Evolutionary conservation across 148 eudicot genomes (phyloP), one percentile per base, ranked within the genome.

Genomic region (Arctostaphylos glauca): DNA sequence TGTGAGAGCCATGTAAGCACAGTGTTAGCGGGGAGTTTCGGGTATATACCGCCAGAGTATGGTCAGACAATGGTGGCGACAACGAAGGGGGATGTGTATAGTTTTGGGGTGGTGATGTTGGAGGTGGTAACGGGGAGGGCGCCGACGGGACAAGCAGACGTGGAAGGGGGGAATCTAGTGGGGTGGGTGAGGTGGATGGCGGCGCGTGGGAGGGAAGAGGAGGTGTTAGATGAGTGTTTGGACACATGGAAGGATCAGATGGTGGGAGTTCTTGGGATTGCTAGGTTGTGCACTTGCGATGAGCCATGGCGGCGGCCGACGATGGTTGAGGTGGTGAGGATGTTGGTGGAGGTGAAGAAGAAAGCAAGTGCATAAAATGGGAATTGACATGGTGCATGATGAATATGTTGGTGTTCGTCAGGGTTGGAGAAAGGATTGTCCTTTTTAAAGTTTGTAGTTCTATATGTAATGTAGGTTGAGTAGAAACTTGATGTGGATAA

Each of bases 1-100:
- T 96, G 94, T 75, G 99, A 96, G 91, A 94, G 93, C 88, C 99
- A 96, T 67, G 97, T 94, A 4, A 93, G 95, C 68, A 96, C 99
- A 2, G 80, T 90, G 21, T 88, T 96, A 19, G 98, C 99, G 3
- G 99, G 98, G 59, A 93, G 97, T 23, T 92, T 93, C 5, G 99
- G 99, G 31, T 96, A 96, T 77, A 96, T 96, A 72, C 99, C 99
- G 12, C 99, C 99, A 0, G 99, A 96, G 77, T 96, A 96, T 58
- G 98, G 95, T 12, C 98, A 90, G 84, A 86, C 91, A 3, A 96
- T 96, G 99, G 88, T 91, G 79, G 97, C 98, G 1, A 94, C 98
- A 2, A 89, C 87, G 0, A 93, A 90, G 81, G 99, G 99, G 0
- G 98, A 96, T 71, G 89, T 94, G 1, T 96, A 96, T 80, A 96